Conservation (phyloP, 306 rosid species). For the Inga leiocalycina region DNA sequence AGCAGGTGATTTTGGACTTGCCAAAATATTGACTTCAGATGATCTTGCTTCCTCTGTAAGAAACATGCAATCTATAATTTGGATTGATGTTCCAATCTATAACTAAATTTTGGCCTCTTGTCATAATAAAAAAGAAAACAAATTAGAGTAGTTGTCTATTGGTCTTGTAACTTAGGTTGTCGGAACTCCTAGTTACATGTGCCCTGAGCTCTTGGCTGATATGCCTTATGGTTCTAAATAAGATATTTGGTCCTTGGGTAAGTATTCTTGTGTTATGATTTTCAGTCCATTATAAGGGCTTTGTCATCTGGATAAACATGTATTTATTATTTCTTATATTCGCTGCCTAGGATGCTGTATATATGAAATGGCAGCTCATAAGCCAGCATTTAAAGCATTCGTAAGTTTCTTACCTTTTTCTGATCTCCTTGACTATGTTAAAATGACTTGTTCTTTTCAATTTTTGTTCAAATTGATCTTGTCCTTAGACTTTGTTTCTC, state of each 20-base stretch:
- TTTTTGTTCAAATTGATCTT: neutral
- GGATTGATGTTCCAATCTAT: constrained; percentile 14
- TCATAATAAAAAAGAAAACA: neutral
- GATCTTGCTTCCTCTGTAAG: constrained; percentile 94
- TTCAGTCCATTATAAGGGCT: neutral
- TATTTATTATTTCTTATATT: neutral
- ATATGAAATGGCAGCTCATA: constrained; percentile 24
- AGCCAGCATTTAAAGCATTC: constrained; percentile 17
- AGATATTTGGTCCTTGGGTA: constrained; percentile 97
- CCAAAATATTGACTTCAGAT: constrained; percentile 86
- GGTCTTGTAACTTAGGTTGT: constrained; percentile 66
- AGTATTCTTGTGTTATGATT: constrained; percentile 25
- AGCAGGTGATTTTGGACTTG: constrained; percentile 97
- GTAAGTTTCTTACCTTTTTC: constrained; percentile 6
- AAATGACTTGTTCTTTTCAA: neutral
- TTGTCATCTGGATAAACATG: neutral
- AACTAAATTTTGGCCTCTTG: constrained; percentile 16
- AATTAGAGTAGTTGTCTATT: neutral
- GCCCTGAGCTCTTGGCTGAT: constrained; percentile 97
- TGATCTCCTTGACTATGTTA: constrained; percentile 15
- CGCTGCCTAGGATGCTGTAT: constrained; percentile 14
- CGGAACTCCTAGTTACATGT: constrained; percentile 97
- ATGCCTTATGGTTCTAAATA: constrained; percentile 95
- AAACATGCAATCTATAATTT: constrained; percentile 22
- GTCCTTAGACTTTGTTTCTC: neutral